These are phyloP conservation scores for Cutaneotrichosporon arboriforme DNA, from an alignment of 1,284 basidiomycete genomes.

Conservation along the genomic window DNA sequence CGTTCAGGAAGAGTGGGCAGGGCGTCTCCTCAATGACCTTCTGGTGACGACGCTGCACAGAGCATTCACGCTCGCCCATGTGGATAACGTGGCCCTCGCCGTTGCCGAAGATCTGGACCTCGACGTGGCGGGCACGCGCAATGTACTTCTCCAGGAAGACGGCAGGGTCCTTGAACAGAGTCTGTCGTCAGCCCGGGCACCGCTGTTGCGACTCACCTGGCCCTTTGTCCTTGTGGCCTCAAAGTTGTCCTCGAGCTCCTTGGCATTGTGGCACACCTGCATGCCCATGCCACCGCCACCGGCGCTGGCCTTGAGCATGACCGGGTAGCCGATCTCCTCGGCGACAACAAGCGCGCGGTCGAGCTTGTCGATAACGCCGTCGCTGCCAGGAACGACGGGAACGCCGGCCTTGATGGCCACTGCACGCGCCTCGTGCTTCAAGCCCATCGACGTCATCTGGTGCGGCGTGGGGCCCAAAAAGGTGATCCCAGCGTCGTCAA, in stretches of 20 bases:
- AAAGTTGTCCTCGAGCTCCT: slow-evolving; percentile 51
- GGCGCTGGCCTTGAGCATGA: slow-evolving; percentile 56
- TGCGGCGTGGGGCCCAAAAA: slow-evolving; percentile 60
- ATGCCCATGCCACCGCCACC: slow-evolving; percentile 71
- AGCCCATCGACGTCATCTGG: slow-evolving; percentile 57
- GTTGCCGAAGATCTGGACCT: slow-evolving; percentile 68
- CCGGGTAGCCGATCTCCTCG: slow-evolving; percentile 54
- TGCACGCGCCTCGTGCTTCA: slow-evolving; percentile 59
- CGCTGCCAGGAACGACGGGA: slow-evolving; percentile 58
- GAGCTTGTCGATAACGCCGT: slow-evolving; percentile 48
- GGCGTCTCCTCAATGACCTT: slow-evolving; percentile 65
- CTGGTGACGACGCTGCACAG: slow-evolving; percentile 64
- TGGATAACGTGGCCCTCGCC: slow-evolving; percentile 56
- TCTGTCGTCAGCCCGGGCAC: too few relatives aligned
- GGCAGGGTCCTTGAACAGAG: slow-evolving; percentile 55
- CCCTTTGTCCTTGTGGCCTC: slow-evolving; percentile 43
- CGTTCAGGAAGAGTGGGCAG: slow-evolving; percentile 51
- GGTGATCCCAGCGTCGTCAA: slow-evolving; percentile 54
- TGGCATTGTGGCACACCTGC: slow-evolving; percentile 55
- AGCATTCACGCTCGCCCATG: slow-evolving; percentile 67
- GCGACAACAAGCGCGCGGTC: slow-evolving; percentile 53
- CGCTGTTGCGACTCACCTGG: background rate
- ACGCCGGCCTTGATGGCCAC: slow-evolving; percentile 55
- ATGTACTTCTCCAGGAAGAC: slow-evolving; percentile 63
- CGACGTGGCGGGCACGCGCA: slow-evolving; percentile 57